Conservation (phyloP, 2,329 filamentous ascomycete species). For the Colletotrichum sp. region DNA sequence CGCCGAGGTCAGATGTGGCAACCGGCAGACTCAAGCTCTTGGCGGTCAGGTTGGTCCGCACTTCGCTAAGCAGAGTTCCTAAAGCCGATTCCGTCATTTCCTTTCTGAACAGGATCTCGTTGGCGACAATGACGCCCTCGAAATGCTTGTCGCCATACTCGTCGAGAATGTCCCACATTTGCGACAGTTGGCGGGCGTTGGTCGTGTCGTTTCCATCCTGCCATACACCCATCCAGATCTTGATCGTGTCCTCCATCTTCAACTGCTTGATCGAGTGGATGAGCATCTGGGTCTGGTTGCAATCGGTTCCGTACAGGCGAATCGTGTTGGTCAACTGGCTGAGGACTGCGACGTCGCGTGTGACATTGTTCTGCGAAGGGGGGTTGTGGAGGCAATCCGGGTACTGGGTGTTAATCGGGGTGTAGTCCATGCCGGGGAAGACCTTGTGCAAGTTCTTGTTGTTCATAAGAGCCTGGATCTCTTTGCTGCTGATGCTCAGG, state of each 20-base stretch:
- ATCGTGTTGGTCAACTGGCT: slow-evolving; percentile 89
- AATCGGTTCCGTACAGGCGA: slow-evolving; percentile 92
- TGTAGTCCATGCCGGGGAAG: slow-evolving; percentile 95
- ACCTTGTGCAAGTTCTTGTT: slow-evolving; percentile 87
- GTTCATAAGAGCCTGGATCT: slow-evolving; percentile 83
- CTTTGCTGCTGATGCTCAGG: slow-evolving; percentile 72
- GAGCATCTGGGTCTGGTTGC: slow-evolving; percentile 96
- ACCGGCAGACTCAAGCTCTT: slow-evolving; percentile 73
- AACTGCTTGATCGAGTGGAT: slow-evolving; percentile 81
- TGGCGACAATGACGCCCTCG: slow-evolving; percentile 81
- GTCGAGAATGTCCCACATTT: slow-evolving; percentile 86
- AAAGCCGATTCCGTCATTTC: slow-evolving; percentile 72
- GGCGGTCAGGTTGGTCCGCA: slow-evolving; percentile 74
- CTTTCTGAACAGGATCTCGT: slow-evolving; percentile 79
- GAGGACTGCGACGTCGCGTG: slow-evolving; percentile 86
- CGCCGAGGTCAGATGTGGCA: slow-evolving; percentile 86
- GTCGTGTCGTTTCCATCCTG: slow-evolving; percentile 84
- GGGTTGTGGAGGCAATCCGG: slow-evolving; percentile 79
- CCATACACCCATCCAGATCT: slow-evolving; percentile 95
- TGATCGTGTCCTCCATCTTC: slow-evolving; percentile 73
- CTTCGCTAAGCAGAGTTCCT: slow-evolving; percentile 66
- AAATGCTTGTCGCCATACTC: slow-evolving; percentile 72
- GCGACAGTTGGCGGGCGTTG: slow-evolving; percentile 78
- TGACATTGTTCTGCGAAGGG: slow-evolving; percentile 93
- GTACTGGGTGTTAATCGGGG: slow-evolving; percentile 88